Conservation (phyloP, 2,329 filamentous ascomycete genomes). For the Aspergillus carbonarius region DNA sequence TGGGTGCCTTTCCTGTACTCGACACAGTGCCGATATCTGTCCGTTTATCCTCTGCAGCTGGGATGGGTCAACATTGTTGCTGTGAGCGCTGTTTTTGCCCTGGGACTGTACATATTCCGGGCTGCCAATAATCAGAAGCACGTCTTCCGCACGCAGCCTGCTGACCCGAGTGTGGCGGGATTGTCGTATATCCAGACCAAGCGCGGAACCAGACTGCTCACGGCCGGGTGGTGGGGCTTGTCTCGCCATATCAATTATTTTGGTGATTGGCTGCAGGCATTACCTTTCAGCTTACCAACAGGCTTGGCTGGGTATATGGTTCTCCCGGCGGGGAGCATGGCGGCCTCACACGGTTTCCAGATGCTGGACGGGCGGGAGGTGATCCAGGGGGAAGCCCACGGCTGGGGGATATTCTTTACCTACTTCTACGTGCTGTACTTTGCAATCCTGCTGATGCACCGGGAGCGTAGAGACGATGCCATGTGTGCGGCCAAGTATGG, state of each 20-base stretch:
- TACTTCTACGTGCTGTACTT: conserved; percentile 95
- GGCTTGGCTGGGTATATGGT: conserved; percentile 77
- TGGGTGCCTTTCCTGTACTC: conserved; percentile 90
- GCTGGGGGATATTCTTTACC: conserved; percentile 79
- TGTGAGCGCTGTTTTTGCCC: conserved; percentile 64
- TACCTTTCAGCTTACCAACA: conserved; percentile 82
- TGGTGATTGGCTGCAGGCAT: conserved; percentile 88
- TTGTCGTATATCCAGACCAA: conserved; percentile 81
- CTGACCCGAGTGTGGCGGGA: conserved; percentile 72
- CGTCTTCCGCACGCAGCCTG: conserved; percentile 80
- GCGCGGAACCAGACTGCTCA: conserved; percentile 73
- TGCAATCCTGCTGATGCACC: conserved; percentile 76
- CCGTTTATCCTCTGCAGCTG: conserved; percentile 72
- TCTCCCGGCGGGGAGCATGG: conserved; percentile 23
- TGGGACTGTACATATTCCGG: conserved; percentile 84
- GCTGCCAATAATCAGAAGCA: conserved; percentile 88
- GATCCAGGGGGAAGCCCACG: conserved; percentile 33
- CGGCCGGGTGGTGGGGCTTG: conserved; percentile 85
- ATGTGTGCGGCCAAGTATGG: conserved; percentile 88
- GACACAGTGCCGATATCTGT: conserved; percentile 76
- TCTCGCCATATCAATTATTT: conserved; percentile 92
- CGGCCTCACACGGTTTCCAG: conserved; percentile 26
- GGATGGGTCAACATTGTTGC: conserved; percentile 63
- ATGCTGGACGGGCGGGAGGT: conserved; percentile 51
- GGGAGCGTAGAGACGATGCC: conserved; percentile 78